These are phyloP conservation scores for Trichaptum fuscoviolaceum DNA, from an alignment of 768 basidiomycete species.

Conservation along the genomic window DNA sequence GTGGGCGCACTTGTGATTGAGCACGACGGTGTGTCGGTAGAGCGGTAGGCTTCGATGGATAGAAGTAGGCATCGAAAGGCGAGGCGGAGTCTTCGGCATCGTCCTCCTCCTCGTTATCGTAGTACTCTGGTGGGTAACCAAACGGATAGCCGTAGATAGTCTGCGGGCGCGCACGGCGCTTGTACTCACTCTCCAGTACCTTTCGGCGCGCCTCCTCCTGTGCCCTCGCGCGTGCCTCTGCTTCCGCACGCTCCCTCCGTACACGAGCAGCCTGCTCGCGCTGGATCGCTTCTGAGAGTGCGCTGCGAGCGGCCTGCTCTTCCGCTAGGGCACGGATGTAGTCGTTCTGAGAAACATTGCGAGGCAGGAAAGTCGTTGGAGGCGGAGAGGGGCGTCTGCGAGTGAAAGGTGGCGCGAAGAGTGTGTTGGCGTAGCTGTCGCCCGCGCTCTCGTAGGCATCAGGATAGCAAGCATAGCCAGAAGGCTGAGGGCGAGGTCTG, in stretches of 20 bases:
- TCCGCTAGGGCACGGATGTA: slow-evolving; percentile 1
- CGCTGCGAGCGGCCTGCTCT: slow-evolving; percentile 2
- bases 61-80: background rate
- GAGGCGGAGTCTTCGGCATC: background rate
- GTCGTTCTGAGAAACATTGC: background rate
- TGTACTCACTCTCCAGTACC: background rate
- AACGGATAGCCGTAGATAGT: background rate
- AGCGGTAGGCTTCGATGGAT: too few relatives aligned
- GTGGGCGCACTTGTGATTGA: background rate
- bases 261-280: background rate
- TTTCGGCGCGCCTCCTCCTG: background rate
- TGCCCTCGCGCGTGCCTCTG: background rate
- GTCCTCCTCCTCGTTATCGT: background rate
- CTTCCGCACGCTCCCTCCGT: background rate
- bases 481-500: background rate
- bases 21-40: background rate
- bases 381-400: background rate
- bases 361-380: background rate
- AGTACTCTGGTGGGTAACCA: background rate
- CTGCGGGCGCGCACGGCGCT: background rate
- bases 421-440: background rate
- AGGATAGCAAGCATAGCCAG: background rate
- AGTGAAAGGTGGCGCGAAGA: background rate
- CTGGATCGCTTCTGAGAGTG: background rate
- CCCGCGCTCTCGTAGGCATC: background rate